Evolutionary conservation across 352 stramenopile species (phyloP).

Genomic region (Phytophthora kernoviae): DNA sequence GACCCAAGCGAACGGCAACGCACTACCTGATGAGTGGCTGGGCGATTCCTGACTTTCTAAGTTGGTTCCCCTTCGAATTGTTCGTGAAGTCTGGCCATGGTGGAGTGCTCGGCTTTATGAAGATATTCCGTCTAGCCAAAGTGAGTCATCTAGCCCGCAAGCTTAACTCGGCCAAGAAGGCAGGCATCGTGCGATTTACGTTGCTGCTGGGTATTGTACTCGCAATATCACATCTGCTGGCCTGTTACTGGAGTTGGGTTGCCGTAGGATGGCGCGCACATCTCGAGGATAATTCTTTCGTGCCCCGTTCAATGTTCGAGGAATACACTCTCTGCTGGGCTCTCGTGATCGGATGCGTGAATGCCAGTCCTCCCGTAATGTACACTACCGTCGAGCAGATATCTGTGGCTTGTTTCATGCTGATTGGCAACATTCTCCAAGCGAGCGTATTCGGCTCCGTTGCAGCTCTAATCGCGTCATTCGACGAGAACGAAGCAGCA

Average conservation of each 20-base stretch:
- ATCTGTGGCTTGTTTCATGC: slow-evolving; percentile 67
- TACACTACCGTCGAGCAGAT: slow-evolving; percentile 52
- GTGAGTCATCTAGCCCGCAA: slow-evolving; percentile 59
- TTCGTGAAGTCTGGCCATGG: slow-evolving; percentile 35
- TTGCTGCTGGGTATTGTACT: slow-evolving; percentile 55
- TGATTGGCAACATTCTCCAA: slow-evolving; percentile 69
- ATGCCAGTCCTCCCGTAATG: slow-evolving; percentile 64
- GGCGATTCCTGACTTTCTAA: slow-evolving; percentile 63
- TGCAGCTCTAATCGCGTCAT: slow-evolving; percentile 63
- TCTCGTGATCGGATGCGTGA: slow-evolving; percentile 63
- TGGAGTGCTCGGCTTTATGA: slow-evolving; percentile 54
- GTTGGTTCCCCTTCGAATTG: slow-evolving; percentile 68
- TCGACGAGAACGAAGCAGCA: slow-evolving; percentile 63
- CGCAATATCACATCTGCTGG: slow-evolving; percentile 50
- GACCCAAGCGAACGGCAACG: slow-evolving; percentile 39
- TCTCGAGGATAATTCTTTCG: slow-evolving; percentile 37
- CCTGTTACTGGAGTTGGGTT: slow-evolving; percentile 68
- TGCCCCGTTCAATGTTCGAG: slow-evolving; percentile 27
- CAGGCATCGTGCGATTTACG: slow-evolving; percentile 57
- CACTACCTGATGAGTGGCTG: slow-evolving; percentile 64
- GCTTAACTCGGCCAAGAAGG: slow-evolving; percentile 66
- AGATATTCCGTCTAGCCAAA: slow-evolving; percentile 70
- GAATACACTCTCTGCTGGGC: slow-evolving; percentile 63
- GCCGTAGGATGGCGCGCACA: slow-evolving; percentile 51
- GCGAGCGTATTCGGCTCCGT: slow-evolving; percentile 73